Base-by-base conservation (phyloP, 768 basidiomycete genomes). In the Candolleomyces eurysporus region DNA sequence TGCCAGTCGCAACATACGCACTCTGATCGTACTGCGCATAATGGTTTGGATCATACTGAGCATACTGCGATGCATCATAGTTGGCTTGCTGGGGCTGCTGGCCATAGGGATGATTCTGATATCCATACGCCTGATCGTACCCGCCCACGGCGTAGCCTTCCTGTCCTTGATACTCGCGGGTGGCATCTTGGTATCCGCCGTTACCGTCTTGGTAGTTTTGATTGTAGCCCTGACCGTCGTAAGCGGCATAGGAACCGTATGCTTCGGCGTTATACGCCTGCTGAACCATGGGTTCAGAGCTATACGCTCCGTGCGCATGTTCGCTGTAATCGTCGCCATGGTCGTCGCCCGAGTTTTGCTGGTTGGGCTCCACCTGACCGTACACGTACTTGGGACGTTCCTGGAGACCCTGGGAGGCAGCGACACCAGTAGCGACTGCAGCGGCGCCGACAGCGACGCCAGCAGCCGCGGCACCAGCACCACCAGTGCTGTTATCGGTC, bases 231-330 rank as follows among this genome's bases (percentile, higher is more conserved):
- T 36, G 36, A 11, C 8, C 11, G 43, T 55, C 61, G 60, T 78
- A 78, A 7, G 74, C 65, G 22, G 67, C 76, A 57, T 79, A 80
- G 19, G 75, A 76, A 3, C 76, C 77, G 65, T 81, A 82, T 0
- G 76, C 77, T 57, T 82, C 79, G 17, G 76, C 68, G 58, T 80
- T 76, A 65, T 79, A 80, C 16, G 72, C 61, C 4, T 62, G 65
- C 64, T 80, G 78, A 7, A 63, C 62, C 56, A 76, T 74, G 6
- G 80, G 78, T 56, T 82, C 70, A 2, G 77, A 72, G 65, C 77
- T 77, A 66, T 79, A 82, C 8, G 74, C 71, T 31, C 77, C 78
- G 58, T 72, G 68, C 14, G 70, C 72, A 13, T 59, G 64, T 6
- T 71, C 73, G 60, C 69, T 71, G 31, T 62, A 66, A 9, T 70